These are phyloP conservation scores for Mucor mucedo DNA, from an alignment of 371 early-diverging fungal species.

Conservation along the genomic window DNA sequence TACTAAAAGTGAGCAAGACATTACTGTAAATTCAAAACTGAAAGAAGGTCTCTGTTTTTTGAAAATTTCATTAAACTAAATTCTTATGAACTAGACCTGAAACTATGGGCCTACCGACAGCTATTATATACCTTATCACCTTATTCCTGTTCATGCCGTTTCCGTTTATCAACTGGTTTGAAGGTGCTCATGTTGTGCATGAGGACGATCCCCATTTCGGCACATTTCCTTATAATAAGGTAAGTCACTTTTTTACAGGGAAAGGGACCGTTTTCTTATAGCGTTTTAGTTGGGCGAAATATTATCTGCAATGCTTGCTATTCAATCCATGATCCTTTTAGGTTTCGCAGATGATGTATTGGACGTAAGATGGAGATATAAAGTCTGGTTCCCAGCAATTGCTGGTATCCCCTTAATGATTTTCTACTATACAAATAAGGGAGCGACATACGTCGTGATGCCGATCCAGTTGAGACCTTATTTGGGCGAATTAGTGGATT, in stretches of 20 bases:
- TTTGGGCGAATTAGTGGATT: slow-evolving; percentile 76
- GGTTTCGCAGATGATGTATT: slow-evolving; percentile 99
- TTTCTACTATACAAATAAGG: slow-evolving; percentile 91
- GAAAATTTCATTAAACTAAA: background rate
- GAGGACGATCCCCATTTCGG: slow-evolving; percentile 47
- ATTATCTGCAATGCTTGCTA: slow-evolving; percentile 84
- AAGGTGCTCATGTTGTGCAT: slow-evolving; percentile 43
- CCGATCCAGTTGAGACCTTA: slow-evolving; percentile 80
- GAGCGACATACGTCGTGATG: slow-evolving; percentile 86
- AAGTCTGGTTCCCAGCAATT: slow-evolving; percentile 92
- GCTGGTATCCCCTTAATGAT: slow-evolving; percentile 93
- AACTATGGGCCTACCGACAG: slow-evolving; percentile 52
- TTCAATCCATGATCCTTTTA: slow-evolving; percentile 93
- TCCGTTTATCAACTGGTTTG: slow-evolving; percentile 86
- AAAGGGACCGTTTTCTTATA: background rate
- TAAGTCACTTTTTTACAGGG: slow-evolving; percentile 22
- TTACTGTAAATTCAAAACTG: slow-evolving; percentile 60
- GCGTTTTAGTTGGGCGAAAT: slow-evolving; percentile 77
- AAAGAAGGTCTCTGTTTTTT: background rate
- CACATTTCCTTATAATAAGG: slow-evolving; percentile 76
- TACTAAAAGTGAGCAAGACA: slow-evolving; percentile 75
- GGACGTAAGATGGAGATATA: slow-evolving; percentile 95
- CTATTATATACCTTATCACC: slow-evolving; percentile 79
- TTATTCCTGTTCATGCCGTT: slow-evolving; percentile 92
- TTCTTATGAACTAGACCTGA: slow-evolving; percentile 34